Evolutionary conservation across 2,329 filamentous ascomycete genomes (phyloP).

Genomic region (Fusarium continuum): DNA sequence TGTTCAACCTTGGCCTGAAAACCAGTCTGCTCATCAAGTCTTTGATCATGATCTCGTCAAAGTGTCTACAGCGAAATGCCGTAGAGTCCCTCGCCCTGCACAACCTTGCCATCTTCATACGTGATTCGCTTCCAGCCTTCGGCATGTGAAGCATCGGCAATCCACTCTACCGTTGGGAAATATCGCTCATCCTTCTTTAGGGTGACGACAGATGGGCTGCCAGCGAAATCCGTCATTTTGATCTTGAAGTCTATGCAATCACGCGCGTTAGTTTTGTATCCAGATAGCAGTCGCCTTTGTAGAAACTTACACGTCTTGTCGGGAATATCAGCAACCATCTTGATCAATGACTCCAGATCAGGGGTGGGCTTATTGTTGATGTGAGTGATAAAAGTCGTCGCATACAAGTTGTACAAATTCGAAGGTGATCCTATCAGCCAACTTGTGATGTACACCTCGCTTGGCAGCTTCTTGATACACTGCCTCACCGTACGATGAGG

Average conservation of each 20-base stretch:
- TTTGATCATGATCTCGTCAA: background rate
- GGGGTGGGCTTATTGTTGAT: slow-evolving; percentile 90
- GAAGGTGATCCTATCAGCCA: slow-evolving; percentile 82
- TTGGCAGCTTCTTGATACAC: slow-evolving; percentile 97
- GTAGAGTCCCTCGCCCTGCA: slow-evolving; percentile 64
- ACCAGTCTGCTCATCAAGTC: background rate
- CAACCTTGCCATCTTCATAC: slow-evolving; percentile 64
- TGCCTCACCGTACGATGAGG: slow-evolving; percentile 96
- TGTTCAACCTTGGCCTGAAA: background rate
- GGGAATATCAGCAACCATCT: slow-evolving; percentile 85
- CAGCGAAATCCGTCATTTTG: slow-evolving; percentile 97
- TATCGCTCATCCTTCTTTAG: slow-evolving; percentile 99
- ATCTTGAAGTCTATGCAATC: slow-evolving; percentile 82
- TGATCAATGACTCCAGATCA: slow-evolving; percentile 81
- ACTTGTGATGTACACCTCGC: slow-evolving; percentile 93
- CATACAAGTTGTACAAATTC: slow-evolving; percentile 89
- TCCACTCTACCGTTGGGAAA: slow-evolving; percentile 75
- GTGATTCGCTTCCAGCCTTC: slow-evolving; percentile 71
- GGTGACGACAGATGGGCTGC: slow-evolving; percentile 95
- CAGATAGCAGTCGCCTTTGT: accelerated
- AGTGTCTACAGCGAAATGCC: slow-evolving; percentile 48
- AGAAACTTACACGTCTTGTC: slow-evolving; percentile 84
- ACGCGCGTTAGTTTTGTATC: background rate
- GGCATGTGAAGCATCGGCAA: slow-evolving; percentile 66
- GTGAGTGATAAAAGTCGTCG: slow-evolving; percentile 96